Evolutionary conservation across 345 rosid species (phyloP).

Genomic region (Aquilaria malaccensis): DNA sequence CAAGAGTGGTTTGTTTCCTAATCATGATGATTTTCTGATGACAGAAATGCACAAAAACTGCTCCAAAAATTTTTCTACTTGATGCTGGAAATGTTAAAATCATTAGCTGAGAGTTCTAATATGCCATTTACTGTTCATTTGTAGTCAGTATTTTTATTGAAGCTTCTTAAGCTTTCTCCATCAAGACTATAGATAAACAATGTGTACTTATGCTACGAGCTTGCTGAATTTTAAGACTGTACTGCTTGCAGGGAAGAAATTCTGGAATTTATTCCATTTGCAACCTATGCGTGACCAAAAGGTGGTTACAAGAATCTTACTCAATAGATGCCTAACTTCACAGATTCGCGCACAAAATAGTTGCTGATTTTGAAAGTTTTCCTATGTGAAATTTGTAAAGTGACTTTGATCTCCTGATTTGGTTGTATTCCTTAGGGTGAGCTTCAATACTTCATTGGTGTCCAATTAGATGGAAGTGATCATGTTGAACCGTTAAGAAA

Average conservation of each 20-base stretch:
- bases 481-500: slow-evolving; percentile 77
- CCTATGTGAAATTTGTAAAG: not conserved
- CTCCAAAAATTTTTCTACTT: too few species aligned
- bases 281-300: slow-evolving; percentile 97
- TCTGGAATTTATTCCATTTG: slow-evolving; percentile 97
- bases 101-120: slow-evolving; percentile 5
- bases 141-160: not conserved
- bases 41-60: not conserved
- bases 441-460: slow-evolving; percentile 99
- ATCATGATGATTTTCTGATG: not conserved
- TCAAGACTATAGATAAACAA: not conserved
- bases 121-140: not conserved
- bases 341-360: too few species aligned
- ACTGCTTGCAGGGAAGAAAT: slow-evolving; percentile 77
- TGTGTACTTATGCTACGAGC: not conserved
- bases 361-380: slow-evolving; percentile 2
- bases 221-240: slow-evolving; percentile 9
- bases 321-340: not conserved
- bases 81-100: not conserved
- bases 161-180: not conserved
- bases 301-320: slow-evolving; percentile 29
- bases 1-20: slow-evolving; percentile 52
- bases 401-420: not conserved
- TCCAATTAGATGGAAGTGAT: slow-evolving; percentile 96
- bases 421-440: slow-evolving; percentile 54